Conservation (phyloP, 768 basidiomycete species). For the Ramaria sp. region DNA sequence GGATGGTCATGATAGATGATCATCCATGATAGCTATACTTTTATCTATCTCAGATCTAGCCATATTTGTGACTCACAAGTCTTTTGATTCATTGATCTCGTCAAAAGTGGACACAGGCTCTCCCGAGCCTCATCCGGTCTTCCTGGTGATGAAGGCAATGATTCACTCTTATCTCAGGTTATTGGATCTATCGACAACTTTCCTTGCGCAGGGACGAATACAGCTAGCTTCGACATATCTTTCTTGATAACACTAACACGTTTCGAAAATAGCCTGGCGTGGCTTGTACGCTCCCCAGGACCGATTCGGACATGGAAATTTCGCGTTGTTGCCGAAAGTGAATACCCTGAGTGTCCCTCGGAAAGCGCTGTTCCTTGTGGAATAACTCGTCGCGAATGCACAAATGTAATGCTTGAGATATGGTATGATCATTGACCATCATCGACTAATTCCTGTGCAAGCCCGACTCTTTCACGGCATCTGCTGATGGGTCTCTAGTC, state of each 20-base stretch:
- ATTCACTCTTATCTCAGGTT: too few species aligned
- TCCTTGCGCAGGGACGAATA: too few species aligned
- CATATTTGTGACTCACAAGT: too few species aligned
- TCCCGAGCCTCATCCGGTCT: too few species aligned
- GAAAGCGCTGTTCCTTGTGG: slow-evolving; percentile 63
- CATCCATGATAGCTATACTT: too few species aligned
- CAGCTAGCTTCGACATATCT: too few species aligned
- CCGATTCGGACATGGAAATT: slow-evolving; percentile 39
- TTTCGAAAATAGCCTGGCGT: slow-evolving; percentile 51
- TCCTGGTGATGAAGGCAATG: too few species aligned
- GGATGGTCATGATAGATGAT: too few species aligned
- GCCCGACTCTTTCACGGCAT: slow-evolving; percentile 40
- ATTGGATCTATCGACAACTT: too few species aligned
- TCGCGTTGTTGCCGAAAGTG: slow-evolving; percentile 35
- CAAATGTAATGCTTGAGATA: slow-evolving; percentile 25
- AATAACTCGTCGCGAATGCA: slow-evolving; percentile 65
- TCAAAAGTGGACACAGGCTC: too few species aligned
- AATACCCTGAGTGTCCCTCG: slow-evolving; percentile 53
- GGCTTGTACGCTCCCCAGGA: slow-evolving; percentile 47
- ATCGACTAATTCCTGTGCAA: slow-evolving; percentile 17
- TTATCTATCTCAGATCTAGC: too few species aligned
- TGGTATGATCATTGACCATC: background rate
- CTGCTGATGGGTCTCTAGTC: slow-evolving; percentile 35
- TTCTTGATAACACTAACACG: slow-evolving; percentile 54
- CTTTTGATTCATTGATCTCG: too few species aligned